Base-by-base conservation (phyloP, 371 early-diverging fungal species). In the Vittaforma corneae region DNA sequence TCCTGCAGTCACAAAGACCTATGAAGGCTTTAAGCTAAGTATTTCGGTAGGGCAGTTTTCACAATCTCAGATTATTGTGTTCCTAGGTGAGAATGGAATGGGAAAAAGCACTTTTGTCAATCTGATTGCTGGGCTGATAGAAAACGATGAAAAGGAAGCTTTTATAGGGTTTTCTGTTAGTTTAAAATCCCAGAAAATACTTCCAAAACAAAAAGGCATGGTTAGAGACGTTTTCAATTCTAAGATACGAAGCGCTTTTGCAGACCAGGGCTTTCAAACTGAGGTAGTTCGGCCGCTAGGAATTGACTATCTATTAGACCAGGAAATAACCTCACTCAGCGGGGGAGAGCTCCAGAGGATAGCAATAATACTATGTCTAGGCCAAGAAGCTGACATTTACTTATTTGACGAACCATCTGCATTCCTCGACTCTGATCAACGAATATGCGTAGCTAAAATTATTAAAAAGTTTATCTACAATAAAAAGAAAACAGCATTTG, bases 281-380 rank as follows among this genome's bases (percentile, higher is more conserved):
- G 94, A 96, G 73, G 95, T 97, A 38, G 84, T 92, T 62, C 93
- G 92, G 83, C 97, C 96, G 1, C 80, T 97, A 70, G 82, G 84
- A 62, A 88, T 96, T 68, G 93, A 92, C 45, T 82, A 82, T 74
- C 85, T 95, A 59, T 83, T 95, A 54, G 97, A 97, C 79, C 88
- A 90, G 75, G 85, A 86, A 69, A 90, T 84, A 22, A 65, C 79
- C 75, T 87, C 86, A 67, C 83, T 97, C 75, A 94, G 95, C 68
- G 97, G 96, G 81, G 97, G 97, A 85, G 96, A 97, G 83, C 83
- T 95, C 84, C 98, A 97, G 83, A 91, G 97, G 83, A 91, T 97
- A 45, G 95, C 96, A 63, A 86, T 97, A 69, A 86, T 88, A 20
- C 83, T 95, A 48, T 90, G 90, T 59, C 84, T 96, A 33, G 93